phyloP scores from a whole-genome alignment of 2,329 filamentous ascomycete genomes.

The Aaosphaeria pasadenensis region DNA sequence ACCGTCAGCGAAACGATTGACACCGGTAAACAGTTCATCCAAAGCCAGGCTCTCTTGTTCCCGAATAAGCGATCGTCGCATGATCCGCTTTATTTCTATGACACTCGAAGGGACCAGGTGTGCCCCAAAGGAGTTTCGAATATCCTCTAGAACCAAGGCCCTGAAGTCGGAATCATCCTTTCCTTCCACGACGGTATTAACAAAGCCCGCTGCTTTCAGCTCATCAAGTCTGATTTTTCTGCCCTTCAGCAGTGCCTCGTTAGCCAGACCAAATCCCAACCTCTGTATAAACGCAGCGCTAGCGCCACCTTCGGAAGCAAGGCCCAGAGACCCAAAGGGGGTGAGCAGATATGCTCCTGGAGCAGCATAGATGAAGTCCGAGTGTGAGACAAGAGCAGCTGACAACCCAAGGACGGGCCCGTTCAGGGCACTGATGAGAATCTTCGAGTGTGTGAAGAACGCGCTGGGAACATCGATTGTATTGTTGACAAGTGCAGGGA shows the following conservation, averaged over 20 bases:
- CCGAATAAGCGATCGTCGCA: conserved; percentile 54
- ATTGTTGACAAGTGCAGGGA: conserved; percentile 76
- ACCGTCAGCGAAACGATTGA: conserved; percentile 69
- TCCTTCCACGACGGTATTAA: conserved; percentile 71
- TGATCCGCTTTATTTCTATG: conserved; percentile 75
- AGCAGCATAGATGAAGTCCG: conserved; percentile 83
- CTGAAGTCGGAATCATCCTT: conserved; percentile 57
- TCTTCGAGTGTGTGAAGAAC: conserved; percentile 86
- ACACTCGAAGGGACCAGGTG: conserved; percentile 76
- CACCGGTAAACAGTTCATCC: conserved; percentile 74
- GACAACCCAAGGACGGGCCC: conserved; percentile 82
- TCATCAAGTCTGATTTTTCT: conserved; percentile 69
- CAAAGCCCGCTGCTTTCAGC: conserved; percentile 69
- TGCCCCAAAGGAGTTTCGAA: conserved; percentile 71
- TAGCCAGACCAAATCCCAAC: conserved; percentile 72
- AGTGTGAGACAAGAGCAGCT: conserved; percentile 72
- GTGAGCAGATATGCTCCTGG: conserved; percentile 79
- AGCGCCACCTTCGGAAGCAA: conserved; percentile 81
- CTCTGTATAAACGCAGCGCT: conserved; percentile 72
- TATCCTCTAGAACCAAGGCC: conserved; percentile 68
- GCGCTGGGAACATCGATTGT: conserved; percentile 74
- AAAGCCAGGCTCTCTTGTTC: conserved; percentile 67
- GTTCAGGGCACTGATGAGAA: conserved; percentile 82
- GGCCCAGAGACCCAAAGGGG: conserved; percentile 79
- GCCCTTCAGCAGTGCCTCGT: conserved; percentile 89